These are phyloP conservation scores for Mortierella sp. DNA, from an alignment of 371 early-diverging fungal species.

Conservation along the genomic window DNA sequence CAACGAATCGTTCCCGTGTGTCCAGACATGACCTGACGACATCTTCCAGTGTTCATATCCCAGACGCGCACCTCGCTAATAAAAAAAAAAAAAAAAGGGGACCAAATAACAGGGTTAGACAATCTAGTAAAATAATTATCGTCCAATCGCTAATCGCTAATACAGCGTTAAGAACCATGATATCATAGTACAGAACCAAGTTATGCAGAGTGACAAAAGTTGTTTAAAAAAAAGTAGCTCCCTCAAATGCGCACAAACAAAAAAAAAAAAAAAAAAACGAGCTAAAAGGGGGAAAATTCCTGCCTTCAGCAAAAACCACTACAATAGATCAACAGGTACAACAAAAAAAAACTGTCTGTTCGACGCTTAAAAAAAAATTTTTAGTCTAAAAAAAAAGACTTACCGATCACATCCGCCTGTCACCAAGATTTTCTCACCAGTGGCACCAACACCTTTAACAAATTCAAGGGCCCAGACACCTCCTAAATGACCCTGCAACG, in stretches of 20 bases:
- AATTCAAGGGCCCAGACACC: slow-evolving; percentile 96
- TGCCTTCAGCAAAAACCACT: no score
- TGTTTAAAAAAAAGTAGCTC: no score
- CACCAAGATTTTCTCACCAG: slow-evolving; percentile 77
- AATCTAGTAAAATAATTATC: neutral
- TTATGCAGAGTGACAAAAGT: no score
- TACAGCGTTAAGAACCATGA: no score
- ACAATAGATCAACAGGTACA: neutral
- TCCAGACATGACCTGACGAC: slow-evolving; percentile 84
- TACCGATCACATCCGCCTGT: slow-evolving; percentile 88
- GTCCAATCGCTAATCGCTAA: neutral
- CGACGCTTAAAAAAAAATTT: slow-evolving; percentile 5
- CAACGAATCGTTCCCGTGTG: slow-evolving; percentile 96
- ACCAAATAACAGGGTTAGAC: no score
- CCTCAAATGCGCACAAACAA: no score
- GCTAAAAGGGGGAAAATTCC: no score
- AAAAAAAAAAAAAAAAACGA: no score
- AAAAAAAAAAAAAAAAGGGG: no score
- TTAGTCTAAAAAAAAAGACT: slow-evolving; percentile 2
- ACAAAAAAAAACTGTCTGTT: neutral
- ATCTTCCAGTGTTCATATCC: slow-evolving; percentile 84
- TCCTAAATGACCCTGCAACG: slow-evolving; percentile 91
- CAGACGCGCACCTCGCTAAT: slow-evolving; percentile 89
- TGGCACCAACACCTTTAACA: slow-evolving; percentile 68
- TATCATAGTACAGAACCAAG: no score